Evolutionary conservation across 2,329 filamentous ascomycete species (phyloP), one percentile per base, ranked within the genome.

Genomic region (Talaromyces pinophilus): DNA sequence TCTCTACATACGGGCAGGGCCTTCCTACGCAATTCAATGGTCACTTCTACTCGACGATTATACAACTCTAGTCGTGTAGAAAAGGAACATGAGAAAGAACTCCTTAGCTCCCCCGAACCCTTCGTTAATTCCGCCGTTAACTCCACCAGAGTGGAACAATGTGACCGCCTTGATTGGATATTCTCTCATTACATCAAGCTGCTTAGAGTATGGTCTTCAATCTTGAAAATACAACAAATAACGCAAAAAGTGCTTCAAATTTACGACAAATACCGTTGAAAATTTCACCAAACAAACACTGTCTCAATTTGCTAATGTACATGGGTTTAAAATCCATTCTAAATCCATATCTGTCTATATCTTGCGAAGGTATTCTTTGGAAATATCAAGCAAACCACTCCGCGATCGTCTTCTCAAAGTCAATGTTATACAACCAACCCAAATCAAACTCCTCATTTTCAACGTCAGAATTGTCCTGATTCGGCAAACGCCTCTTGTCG

Each of bases 401-500:
- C 4, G 3, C 48, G 33, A 66, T 57, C 17, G 42, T 48, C 10
- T 62, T 38, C 28, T 62, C 64, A 50, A 62, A 66, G 52, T 62
- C 64, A 19, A 66, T 35, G 48, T 59, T 30, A 28, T 66, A 66
- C 40, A 62, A 30, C 64, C 64, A 66, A 13, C 8, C 6, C 48
- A 66, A 19, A 15, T 66, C 33, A 48, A 66, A 66, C 28, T 48
- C 59, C 28, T 6, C 64, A 13, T 48, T 66, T 25, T 62, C 48
- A 55, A 35, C 10, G 8, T 35, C 15, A 10, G 13, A 38, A 11
- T 10, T 19, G 13, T 28, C 50, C 19, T 57, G 33, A 5, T 19
- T 62, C 19, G 64, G 64, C 59, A 66, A 25, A 17, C 64, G 33
- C 5, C 64, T 62, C 7, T 48, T 66, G 38, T 66, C 64, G 38